phyloP scores from a whole-genome alignment of 192 early-diverging fungal species.

The Neocallimastix lanati region DNA sequence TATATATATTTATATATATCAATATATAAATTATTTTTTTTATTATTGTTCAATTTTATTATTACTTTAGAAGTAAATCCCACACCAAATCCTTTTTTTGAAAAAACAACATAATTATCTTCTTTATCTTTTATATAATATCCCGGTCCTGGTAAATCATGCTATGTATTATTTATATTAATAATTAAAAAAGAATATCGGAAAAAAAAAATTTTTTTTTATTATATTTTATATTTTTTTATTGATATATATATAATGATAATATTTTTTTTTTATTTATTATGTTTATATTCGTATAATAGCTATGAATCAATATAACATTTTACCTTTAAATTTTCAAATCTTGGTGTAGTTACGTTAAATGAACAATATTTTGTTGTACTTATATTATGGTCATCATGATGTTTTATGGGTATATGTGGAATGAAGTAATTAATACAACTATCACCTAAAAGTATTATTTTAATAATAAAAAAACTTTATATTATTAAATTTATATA shows the following conservation, averaged over 20 bases:
- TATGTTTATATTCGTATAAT: too few species aligned
- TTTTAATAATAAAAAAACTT: too few species aligned
- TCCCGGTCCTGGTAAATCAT: background rate
- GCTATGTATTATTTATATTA: background rate
- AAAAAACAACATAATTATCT: background rate
- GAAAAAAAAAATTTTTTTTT: too few species aligned
- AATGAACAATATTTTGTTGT: background rate
- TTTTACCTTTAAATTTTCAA: background rate
- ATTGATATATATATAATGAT: too few species aligned
- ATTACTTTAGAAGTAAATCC: background rate
- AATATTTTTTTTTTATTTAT: too few species aligned
- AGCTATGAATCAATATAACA: too few species aligned
- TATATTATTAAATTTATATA: too few species aligned
- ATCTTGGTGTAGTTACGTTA: background rate
- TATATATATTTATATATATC: too few species aligned
- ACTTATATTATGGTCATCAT: background rate
- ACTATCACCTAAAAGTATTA: background rate
- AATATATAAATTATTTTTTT: too few species aligned
- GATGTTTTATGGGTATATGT: background rate
- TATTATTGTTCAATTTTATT: too few species aligned
- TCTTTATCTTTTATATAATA: background rate
- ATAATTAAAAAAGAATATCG: background rate
- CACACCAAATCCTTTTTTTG: background rate
- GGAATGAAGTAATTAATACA: background rate
- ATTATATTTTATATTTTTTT: too few species aligned